Base-by-base conservation (phyloP, 768 basidiomycete genomes). In the Thelephora ganbajun region DNA sequence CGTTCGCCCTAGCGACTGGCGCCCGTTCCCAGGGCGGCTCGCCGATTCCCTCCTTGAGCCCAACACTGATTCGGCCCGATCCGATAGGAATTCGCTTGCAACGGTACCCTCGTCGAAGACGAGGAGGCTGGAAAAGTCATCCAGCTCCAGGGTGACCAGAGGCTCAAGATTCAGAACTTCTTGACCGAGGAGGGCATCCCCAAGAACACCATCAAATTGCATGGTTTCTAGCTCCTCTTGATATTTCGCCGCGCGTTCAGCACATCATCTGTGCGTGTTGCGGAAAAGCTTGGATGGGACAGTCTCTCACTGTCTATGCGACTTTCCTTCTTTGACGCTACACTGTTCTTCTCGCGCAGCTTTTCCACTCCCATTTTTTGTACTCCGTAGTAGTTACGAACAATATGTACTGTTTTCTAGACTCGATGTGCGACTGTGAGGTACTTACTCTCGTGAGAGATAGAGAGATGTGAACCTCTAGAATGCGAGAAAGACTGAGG, bases 121-220 rank as follows among this genome's bases (percentile, higher is more conserved):
- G 87, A 87, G 64, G 89, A 92, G 69, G 79, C 90, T 70, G 96
- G 96, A 48, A 77, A 92, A 69, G 89, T 99, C 63, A 89, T 99
- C 60, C 96, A 99, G 69, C 81, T 99, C 54, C 96, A 98, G 64
- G 96, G 96, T 52, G 96, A 99, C 67, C 96, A 99, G 66, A 79
- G 96, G 45, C 65, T 73, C 61, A 92, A 93, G 74, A 94, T 97
- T 54, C 78, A 76, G 47, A 76, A 71, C 44, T 97, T 97, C 75
- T 80, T 99, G 55, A 70, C 73, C 51, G 81, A 86, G 58, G 82
- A 89, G 54, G 87, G 86, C 44, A 73, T 94, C 44, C 73, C 79
- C 47, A 84, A 75, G 68, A 61, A 66, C 56, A 81, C 77, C 48
- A 86, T 91, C 71, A 91, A 88, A 69, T 66, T 90, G 48, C 89